Conservation (phyloP, 805 yeast genomes). For the Nakazawaea pomicola region DNA sequence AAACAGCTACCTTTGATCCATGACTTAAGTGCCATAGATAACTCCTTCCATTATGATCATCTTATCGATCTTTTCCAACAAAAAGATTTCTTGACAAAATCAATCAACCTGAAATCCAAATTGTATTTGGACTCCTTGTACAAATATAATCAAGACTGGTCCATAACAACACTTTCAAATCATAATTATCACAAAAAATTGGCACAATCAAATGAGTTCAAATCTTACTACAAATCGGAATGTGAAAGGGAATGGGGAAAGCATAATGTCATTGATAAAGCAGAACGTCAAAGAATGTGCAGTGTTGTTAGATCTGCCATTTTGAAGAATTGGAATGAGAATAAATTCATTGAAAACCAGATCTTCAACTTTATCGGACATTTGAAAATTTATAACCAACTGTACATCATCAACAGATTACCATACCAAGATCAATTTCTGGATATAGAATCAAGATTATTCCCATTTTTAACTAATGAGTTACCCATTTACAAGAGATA, state of each 20-base stretch:
- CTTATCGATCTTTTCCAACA: conserved; percentile 5
- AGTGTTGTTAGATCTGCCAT: conserved; percentile 15
- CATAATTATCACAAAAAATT: conserved; percentile 9
- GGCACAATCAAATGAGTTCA: conserved; percentile 1
- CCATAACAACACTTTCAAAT: neutral
- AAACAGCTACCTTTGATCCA: conserved; percentile 3
- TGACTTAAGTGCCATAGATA: neutral
- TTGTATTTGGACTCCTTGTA: conserved; percentile 40
- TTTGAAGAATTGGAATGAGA: conserved; percentile 7
- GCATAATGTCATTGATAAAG: conserved; percentile 2
- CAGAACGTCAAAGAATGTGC: conserved; percentile 6
- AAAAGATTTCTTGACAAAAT: conserved; percentile 18
- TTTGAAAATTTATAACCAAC: conserved; percentile 22
- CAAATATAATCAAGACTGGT: conserved; percentile 38
- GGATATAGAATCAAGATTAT: conserved; percentile 16
- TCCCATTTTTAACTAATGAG: conserved; percentile 9
- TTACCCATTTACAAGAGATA: conserved; percentile 13
- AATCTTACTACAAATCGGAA: conserved; percentile 21
- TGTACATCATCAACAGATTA: conserved; percentile 14
- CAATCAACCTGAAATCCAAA: conserved; percentile 34
- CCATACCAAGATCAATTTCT: neutral
- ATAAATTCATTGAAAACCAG: conserved; percentile 16
- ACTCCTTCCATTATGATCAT: conserved; percentile 5
- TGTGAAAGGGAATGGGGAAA: conserved; percentile 16
- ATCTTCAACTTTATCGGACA: conserved; percentile 18